Conservation (phyloP, 192 early-diverging fungal species). For the Coemansia furcata region DNA sequence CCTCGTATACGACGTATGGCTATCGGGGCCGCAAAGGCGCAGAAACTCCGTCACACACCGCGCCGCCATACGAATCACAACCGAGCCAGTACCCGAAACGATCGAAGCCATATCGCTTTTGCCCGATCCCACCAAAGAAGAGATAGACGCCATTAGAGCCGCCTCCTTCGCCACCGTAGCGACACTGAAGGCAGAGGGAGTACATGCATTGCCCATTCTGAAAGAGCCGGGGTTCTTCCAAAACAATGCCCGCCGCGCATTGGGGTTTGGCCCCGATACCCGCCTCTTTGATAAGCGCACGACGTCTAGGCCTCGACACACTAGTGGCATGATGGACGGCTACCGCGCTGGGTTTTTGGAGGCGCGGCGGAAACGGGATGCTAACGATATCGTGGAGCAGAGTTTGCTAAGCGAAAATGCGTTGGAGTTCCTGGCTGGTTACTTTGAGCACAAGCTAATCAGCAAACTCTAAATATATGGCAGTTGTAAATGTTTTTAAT, state of each 20-base stretch:
- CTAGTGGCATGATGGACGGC: slow-evolving; percentile 38
- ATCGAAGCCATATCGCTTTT: slow-evolving; percentile 20
- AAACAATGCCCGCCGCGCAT: slow-evolving; percentile 4
- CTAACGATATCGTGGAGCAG: neutral
- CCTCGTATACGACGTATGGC: slow-evolving; percentile 22
- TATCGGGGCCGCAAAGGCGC: neutral
- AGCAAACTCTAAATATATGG: neutral
- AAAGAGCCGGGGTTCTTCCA: slow-evolving; percentile 36
- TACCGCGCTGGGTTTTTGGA: slow-evolving; percentile 29
- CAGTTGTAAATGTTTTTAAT: too few species aligned
- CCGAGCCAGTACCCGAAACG: slow-evolving; percentile 8
- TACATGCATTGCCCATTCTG: slow-evolving; percentile 8
- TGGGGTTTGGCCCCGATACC: slow-evolving; percentile 16
- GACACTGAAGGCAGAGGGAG: neutral
- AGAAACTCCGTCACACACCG: neutral
- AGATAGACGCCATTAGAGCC: neutral
- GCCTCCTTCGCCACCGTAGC: neutral
- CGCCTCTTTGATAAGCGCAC: slow-evolving; percentile 27
- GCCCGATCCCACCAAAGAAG: slow-evolving; percentile 14
- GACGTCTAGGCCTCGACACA: slow-evolving; percentile 15
- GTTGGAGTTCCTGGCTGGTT: slow-evolving; percentile 19
- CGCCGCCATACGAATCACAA: slow-evolving; percentile 32
- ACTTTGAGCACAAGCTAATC: slow-evolving; percentile 18
- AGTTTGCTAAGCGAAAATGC: slow-evolving; percentile 18
- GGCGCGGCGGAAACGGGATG: slow-evolving; percentile 3